Evolutionary conservation across 768 basidiomycete genomes (phyloP).

Genomic region (Epithele typhae): DNA sequence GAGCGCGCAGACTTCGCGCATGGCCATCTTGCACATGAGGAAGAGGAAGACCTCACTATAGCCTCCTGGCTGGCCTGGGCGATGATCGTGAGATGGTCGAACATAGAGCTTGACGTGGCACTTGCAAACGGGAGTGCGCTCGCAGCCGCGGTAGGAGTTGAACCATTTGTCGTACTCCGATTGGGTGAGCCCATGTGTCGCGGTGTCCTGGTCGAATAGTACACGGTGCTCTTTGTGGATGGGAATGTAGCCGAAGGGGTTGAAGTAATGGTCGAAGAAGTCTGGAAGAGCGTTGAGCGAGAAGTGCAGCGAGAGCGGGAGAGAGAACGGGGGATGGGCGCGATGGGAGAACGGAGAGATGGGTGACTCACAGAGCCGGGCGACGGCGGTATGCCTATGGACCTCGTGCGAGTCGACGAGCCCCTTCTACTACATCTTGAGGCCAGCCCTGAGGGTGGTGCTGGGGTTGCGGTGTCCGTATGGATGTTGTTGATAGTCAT

Average conservation of each 20-base stretch:
- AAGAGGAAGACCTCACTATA: slow-evolving; percentile 97
- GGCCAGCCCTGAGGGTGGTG: slow-evolving; percentile 50
- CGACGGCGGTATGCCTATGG: slow-evolving; percentile 92
- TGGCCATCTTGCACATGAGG: slow-evolving; percentile 93
- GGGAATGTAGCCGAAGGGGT: slow-evolving; percentile 85
- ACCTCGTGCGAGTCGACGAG: slow-evolving; percentile 83
- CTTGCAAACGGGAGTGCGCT: slow-evolving; percentile 85
- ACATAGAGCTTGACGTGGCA: slow-evolving; percentile 90
- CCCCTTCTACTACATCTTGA: slow-evolving; percentile 82
- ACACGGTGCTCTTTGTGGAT: slow-evolving; percentile 79
- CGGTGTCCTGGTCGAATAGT: slow-evolving; percentile 80
- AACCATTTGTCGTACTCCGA: slow-evolving; percentile 73
- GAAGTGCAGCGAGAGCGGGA: no score
- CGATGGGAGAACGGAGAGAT: neutral
- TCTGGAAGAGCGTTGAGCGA: slow-evolving; percentile 39
- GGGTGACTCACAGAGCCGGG: slow-evolving; percentile 78
- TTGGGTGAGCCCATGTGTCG: slow-evolving; percentile 52
- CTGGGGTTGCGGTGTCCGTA: slow-evolving; percentile 60
- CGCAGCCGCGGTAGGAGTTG: slow-evolving; percentile 92
- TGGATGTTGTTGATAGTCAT: slow-evolving; percentile 50
- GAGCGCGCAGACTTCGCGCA: slow-evolving; percentile 92
- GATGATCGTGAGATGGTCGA: slow-evolving; percentile 96
- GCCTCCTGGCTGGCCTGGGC: slow-evolving; percentile 97
- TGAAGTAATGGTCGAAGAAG: slow-evolving; percentile 98
- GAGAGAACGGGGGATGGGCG: no score